Conservation (phyloP, 2,329 filamentous ascomycete species). For the Hypoxylon sp. region DNA sequence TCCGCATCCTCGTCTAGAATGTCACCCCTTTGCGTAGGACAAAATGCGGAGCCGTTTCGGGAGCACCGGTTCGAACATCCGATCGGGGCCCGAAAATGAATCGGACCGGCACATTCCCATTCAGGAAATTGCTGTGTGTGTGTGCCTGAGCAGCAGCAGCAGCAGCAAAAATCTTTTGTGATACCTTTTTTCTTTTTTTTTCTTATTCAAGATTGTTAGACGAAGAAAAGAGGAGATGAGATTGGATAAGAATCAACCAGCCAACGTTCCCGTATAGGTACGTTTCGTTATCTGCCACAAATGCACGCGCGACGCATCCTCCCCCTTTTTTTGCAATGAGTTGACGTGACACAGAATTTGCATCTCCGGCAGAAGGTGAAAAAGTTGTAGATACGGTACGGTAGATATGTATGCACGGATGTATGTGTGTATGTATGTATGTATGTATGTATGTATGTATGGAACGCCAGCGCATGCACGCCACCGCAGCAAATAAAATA, state of each 20-base stretch:
- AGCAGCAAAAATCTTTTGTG: background rate
- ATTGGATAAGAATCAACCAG: too few species aligned
- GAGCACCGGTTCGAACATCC: constrained; percentile 30
- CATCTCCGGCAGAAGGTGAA: constrained; percentile 18
- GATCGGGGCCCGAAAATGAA: constrained; percentile 38
- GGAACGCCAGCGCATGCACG: too few species aligned
- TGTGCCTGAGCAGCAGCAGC: background rate
- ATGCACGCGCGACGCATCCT: background rate
- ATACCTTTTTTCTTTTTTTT: background rate
- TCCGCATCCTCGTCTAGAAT: constrained; percentile 23
- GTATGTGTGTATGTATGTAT: too few species aligned
- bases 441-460: too few species aligned
- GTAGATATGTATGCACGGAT: too few species aligned
- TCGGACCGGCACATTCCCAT: constrained; percentile 30
- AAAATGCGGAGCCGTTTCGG: constrained; percentile 32
- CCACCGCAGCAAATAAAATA: constrained; percentile 6
- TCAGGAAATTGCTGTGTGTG: constrained; percentile 15
- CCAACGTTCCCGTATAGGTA: too few species aligned
- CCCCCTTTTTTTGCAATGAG: background rate
- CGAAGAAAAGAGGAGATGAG: too few species aligned
- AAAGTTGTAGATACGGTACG: too few species aligned
- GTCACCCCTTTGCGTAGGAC: background rate
- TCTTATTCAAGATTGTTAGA: too few species aligned
- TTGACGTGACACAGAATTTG: constrained; percentile 10
- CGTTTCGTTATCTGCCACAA: background rate